Percentiles rank a stretch among this genome's conserved stretches.
Conservation (phyloP, 306 rosid species). For the Prunus persica region DNA sequence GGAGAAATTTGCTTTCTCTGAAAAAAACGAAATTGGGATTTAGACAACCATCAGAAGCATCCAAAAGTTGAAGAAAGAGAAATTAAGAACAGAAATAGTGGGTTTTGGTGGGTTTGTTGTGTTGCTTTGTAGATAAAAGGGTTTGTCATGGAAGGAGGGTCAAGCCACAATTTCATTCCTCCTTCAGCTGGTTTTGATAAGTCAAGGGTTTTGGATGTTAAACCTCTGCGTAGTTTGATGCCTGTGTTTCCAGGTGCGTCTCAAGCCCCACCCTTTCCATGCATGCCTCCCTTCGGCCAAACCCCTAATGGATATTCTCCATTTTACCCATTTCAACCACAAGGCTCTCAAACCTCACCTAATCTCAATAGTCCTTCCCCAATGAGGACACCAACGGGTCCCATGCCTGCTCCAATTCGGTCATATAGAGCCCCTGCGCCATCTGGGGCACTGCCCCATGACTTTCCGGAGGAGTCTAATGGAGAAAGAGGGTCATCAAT, state of each 20-base stretch:
- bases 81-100: conserved; percentile 9
- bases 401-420: conserved; percentile 44
- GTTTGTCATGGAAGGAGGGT: conserved; percentile 47
- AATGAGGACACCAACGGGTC: conserved; percentile 13
- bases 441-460: conserved; percentile 35
- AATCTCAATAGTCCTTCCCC: conserved; percentile 20
- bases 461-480: conserved; percentile 40
- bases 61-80: background rate
- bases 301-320: conserved; percentile 51
- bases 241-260: conserved; percentile 44
- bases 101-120: background rate
- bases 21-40: background rate
- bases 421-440: conserved; percentile 25
- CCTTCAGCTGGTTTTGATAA: conserved; percentile 48
- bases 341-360: conserved; percentile 30
- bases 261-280: conserved; percentile 27
- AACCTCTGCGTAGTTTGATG: conserved; percentile 53
- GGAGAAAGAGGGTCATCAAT: conserved; percentile 26
- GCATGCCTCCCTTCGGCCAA: conserved; percentile 17
- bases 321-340: conserved; percentile 37
- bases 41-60: background rate
- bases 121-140: conserved; percentile 26
- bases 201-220: conserved; percentile 53
- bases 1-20: background rate
- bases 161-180: conserved; percentile 39